Evolutionary conservation across 192 early-diverging fungal genomes (phyloP), one percentile per base, ranked within the genome.

Genomic region (Entomortierella lignicola): DNA sequence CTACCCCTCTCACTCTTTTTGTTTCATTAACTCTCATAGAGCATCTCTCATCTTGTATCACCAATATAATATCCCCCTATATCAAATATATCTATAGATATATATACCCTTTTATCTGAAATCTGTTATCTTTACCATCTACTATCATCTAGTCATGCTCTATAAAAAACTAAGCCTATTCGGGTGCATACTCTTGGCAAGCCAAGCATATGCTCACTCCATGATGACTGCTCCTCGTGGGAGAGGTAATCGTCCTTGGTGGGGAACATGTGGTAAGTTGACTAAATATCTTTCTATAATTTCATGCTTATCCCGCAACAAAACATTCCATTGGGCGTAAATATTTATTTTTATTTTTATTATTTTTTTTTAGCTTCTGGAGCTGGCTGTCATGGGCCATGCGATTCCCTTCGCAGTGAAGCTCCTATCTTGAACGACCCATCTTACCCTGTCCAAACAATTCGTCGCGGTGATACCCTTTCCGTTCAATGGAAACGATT

Each of bases 321-420:
- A 52, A 11, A 30, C 31, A 39, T 48, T 23, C n/a, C n/a, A n/a
- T n/a, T n/a, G n/a, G n/a, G n/a, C n/a, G 23, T 37, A 26, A 21
- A 25, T 69, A 12, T 29, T 7, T 30, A n/a, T 44, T 63, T 8
- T 13, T 51, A 26, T 44, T 47, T 15, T 23, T 5, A 20, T 60
- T 61, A 64, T 47, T 57, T 44, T 17, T 26, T 13, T 12, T 77
- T 82, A 74, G 83, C 85, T 12, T 84, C 86, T 2, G 88, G 88
- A 29, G 73, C 81, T n/a, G 86, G 86, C 30, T 89, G 88, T 82
- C 85, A 86, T 64, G 88, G 88, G 44, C 88, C 88, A 7, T 89
- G 88, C 72, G 88, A 89, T 47, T 59, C 82, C 39, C 75, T 79
- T 56, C 81, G 81, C 55, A 55, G 79, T 44, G 66, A 81, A 43